Evolutionary conservation across 1,139 yeast species (phyloP), one percentile per base, ranked within the genome.

Genomic region (Hemisphaericaspora xylofermentans): DNA sequence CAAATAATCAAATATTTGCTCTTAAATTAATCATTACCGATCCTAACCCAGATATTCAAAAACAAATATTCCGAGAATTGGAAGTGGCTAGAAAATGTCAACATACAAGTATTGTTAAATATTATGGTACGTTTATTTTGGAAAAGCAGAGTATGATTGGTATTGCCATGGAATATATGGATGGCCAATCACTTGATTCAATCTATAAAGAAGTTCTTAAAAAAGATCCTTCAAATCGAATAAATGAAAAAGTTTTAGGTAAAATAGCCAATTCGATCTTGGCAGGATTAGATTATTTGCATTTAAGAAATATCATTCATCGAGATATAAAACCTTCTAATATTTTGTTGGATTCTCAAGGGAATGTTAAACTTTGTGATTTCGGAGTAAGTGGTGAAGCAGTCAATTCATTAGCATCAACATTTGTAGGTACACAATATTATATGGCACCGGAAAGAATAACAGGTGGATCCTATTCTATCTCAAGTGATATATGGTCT

Each of bases 331-430:
- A 93, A 58, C 98, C 98, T 1, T 95, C 89, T 47, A 93, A 93
- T 60, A 88, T 93, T 43, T 63, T 93, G 43, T 63, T 93, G 21
- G 93, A 88, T 56, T 61, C 66, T 2, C 54, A 67, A 8, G 98
- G 98, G 3, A 83, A 86, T 54, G 91, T 91, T 39, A 93, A 93
- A 60, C 69, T 93, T 36, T 93, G 98, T 66, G 98, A 93, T 66
- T 93, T 93, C 67, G 98, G 98, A n/a, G 98, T 93, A 26, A 84
- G 95, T 54, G 98, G 98, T 9, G 96, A 89, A 57, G 96, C 93
- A 12, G 97, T 91, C 18, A 85, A 91, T 60, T 88, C 97, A 0
- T 68, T 93, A 38, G 98, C 98, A 2, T 87, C 96, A 1, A 93
- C 98, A 0, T 93, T 91, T 58, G 94, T 96, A 0, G 98, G 98